Percentiles rank a stretch among this genome's conserved stretches.
These are phyloP conservation scores for Yamadazyma phyllophila DNA, from an alignment of 805 yeast species.

Conservation along the genomic window DNA sequence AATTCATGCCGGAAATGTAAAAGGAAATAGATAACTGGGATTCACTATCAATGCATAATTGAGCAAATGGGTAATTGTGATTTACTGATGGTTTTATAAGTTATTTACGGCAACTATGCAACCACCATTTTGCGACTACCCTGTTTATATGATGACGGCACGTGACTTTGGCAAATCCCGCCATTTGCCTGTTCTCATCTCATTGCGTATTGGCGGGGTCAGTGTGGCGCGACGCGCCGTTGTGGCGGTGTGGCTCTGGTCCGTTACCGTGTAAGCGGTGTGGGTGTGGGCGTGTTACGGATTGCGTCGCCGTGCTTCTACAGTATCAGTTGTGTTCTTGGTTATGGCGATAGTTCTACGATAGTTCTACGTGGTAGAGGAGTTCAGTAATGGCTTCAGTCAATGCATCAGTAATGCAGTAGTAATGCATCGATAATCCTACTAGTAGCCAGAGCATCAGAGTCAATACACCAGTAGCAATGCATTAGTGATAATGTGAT, in stretches of 20 bases:
- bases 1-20: slow-evolving; percentile 1
- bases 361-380: too few species aligned
- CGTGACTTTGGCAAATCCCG: slow-evolving; percentile 6
- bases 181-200: background rate
- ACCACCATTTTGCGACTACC: background rate
- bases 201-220: background rate
- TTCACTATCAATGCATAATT: slow-evolving; percentile 3
- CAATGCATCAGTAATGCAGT: too few species aligned
- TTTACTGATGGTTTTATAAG: background rate
- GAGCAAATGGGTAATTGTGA: background rate
- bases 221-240: background rate
- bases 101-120: background rate
- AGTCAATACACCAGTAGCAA: too few species aligned
- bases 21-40: background rate
- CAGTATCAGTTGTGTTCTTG: too few species aligned
- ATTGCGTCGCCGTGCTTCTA: too few species aligned
- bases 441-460: too few species aligned
- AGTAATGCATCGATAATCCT: too few species aligned
- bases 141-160: slow-evolving; percentile 2
- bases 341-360: too few species aligned
- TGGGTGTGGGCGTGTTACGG: too few species aligned
- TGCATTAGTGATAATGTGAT: too few species aligned
- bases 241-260: slow-evolving; percentile 6
- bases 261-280: too few species aligned
- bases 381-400: too few species aligned